Evolutionary conservation across 345 rosid species (phyloP).

Genomic region (Gynandropsis gynandra): DNA sequence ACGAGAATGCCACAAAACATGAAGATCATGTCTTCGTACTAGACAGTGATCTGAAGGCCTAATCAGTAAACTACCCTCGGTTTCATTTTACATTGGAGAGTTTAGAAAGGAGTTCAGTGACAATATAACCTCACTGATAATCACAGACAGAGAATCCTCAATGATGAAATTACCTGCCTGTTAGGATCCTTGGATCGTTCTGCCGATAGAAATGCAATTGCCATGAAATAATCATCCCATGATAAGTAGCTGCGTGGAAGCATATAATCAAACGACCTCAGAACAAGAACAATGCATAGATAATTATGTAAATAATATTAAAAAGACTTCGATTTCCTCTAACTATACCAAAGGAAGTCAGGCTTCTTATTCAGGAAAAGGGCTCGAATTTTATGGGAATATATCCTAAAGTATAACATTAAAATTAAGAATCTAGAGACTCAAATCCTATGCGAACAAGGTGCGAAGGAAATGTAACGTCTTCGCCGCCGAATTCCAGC

Average conservation of each 20-base stretch:
- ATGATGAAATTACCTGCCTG: constrained; percentile 62
- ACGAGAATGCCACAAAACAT: background rate
- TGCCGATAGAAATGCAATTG: constrained; percentile 76
- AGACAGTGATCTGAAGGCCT: background rate
- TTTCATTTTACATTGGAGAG: too few relatives aligned
- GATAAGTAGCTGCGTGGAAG: constrained; percentile 49
- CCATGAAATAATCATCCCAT: constrained; percentile 98
- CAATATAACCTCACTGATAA: background rate
- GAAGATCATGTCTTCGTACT: background rate
- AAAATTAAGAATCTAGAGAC: background rate
- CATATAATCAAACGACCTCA: background rate
- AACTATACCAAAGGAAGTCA: too few relatives aligned
- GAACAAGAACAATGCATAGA: too few relatives aligned
- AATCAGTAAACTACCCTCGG: too few relatives aligned
- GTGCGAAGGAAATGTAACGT: background rate
- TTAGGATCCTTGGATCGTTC: constrained; percentile 90
- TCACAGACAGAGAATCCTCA: too few relatives aligned
- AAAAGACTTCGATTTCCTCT: too few relatives aligned
- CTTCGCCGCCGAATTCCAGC: background rate
- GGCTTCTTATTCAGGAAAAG: background rate
- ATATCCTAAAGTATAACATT: background rate
- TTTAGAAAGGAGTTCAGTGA: too few relatives aligned
- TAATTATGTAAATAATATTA: too few relatives aligned
- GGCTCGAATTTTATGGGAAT: background rate
- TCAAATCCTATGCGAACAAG: background rate